Conservation (phyloP, 148 eudicot genomes). For the Bassia scoparia region DNA sequence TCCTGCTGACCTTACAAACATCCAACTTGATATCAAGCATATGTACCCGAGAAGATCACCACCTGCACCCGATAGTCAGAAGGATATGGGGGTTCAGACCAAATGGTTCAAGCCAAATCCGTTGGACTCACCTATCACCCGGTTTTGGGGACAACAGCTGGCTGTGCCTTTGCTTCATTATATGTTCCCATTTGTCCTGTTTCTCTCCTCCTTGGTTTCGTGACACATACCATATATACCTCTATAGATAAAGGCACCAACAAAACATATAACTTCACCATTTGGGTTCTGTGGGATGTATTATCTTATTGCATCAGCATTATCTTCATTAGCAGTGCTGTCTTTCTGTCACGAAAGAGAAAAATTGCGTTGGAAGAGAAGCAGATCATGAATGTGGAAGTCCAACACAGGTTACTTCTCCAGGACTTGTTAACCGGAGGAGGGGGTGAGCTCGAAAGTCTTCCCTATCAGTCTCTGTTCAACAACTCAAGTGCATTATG, state of each 20-base stretch:
- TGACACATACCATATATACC: constrained; percentile 48
- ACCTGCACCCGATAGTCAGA: constrained; percentile 16
- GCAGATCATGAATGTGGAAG: constrained; percentile 33
- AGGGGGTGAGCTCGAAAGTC: constrained; percentile 37
- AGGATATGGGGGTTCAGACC: constrained; percentile 29
- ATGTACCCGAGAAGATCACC: constrained; percentile 43
- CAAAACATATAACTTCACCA: constrained; percentile 29
- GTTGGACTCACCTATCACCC: constrained; percentile 36
- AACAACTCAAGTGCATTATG: constrained; percentile 44
- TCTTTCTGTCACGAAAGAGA: constrained; percentile 36
- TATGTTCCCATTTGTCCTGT: constrained; percentile 36
- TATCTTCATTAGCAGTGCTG: constrained; percentile 25
- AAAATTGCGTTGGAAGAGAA: constrained; percentile 12
- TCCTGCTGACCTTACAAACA: constrained; percentile 25
- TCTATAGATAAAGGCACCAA: constrained; percentile 36
- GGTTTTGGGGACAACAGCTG: constrained; percentile 43
- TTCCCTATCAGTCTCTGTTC: constrained; percentile 39
- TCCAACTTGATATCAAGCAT: constrained; percentile 39
- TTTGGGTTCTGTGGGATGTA: constrained; percentile 39
- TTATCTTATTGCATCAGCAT: constrained; percentile 37
- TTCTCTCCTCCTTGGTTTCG: constrained; percentile 37
- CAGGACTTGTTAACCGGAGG: constrained; percentile 34
- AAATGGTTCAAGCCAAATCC: constrained; percentile 42
- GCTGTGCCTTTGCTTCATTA: constrained; percentile 42
- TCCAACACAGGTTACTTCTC: constrained; percentile 32